Conservation (phyloP, 2,329 filamentous ascomycete genomes). For the Sclerotinia spermophila region DNA sequence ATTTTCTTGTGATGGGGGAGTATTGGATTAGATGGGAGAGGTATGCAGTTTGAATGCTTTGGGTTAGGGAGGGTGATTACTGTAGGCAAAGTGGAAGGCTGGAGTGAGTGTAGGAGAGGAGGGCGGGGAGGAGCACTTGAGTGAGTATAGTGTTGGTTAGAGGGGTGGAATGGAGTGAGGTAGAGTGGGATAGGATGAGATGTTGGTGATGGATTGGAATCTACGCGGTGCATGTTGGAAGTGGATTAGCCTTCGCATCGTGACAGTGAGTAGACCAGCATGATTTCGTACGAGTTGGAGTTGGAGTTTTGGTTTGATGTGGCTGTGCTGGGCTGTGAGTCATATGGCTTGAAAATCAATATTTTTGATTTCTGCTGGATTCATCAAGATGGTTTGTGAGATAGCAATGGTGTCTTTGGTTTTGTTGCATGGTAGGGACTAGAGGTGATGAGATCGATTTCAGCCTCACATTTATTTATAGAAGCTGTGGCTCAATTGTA, state of each 20-base stretch:
- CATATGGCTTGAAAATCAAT: not conserved
- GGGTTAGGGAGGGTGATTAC: conserved; percentile 10
- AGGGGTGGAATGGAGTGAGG: not conserved
- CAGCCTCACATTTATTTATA: too few relatives aligned
- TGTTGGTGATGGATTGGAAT: not conserved
- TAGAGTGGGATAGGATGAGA: not conserved
- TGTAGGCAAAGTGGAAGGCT: not conserved
- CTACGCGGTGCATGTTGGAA: not conserved
- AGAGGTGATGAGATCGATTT: not conserved
- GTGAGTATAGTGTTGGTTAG: not conserved
- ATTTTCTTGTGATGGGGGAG: conserved; percentile 9
- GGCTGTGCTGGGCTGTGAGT: too few relatives aligned
- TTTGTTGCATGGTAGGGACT: too few relatives aligned
- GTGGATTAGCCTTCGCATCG: too few relatives aligned
- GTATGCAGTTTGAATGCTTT: conserved; percentile 7
- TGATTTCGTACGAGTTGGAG: too few relatives aligned
- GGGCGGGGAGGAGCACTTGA: not conserved
- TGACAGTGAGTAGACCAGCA: too few relatives aligned
- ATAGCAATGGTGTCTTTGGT: too few relatives aligned
- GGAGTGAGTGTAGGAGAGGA: not conserved
- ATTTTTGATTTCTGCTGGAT: too few relatives aligned
- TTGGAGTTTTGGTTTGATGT: too few relatives aligned
- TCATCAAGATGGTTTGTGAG: too few relatives aligned
- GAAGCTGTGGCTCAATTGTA: not conserved
- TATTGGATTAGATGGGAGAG: not conserved